Evolutionary conservation across 2,329 filamentous ascomycete species (phyloP), one percentile per base, ranked within the genome.

Genomic region (Fusarium oxysporum): DNA sequence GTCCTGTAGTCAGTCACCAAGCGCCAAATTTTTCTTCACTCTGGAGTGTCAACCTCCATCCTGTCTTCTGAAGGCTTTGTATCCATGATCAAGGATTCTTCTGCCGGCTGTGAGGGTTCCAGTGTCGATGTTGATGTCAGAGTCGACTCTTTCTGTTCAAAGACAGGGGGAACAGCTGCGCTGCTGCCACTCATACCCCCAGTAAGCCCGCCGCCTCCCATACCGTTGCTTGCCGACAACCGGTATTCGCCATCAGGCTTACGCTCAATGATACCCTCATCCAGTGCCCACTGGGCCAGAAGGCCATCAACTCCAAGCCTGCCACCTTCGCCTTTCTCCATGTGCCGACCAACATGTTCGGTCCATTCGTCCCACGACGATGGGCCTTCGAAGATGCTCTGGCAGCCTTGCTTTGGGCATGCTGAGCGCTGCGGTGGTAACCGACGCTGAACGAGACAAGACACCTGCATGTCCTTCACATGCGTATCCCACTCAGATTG

Each of bases 321-420:
- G 30, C 84, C 82, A 7, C 88, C 89, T 69, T 92, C 90, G 11
- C 89, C 89, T 72, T 91, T 92, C 81, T 98, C 95, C 86, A 97
- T 92, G 80, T 98, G 96, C 51, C 92, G 88, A 2, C 95, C 95
- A 2, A 98, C 92, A 80, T 98, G 96, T 80, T 98, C 96, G 67
- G 96, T 96, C 83, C 95, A 93, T 74, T 94, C 91, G 64, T 97
- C 94, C 96, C 96, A 98, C 13, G 92, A 92, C 5, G 88, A 88
- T 2, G 87, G 83, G 0, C 94, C 95, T 62, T 90, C 87, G 77
- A 97, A 98, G 0, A 86, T 82, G 55, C 87, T 88, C 16, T 87
- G 84, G 78, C 96, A 98, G 74, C 94, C 93, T 1, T 87, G 84
- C 74, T 90, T 91, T 0, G 90, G 90, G 72, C 93, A 95, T 1